phyloP scores from a whole-genome alignment of 305 asterid species.

The Andrographis paniculata region DNA sequence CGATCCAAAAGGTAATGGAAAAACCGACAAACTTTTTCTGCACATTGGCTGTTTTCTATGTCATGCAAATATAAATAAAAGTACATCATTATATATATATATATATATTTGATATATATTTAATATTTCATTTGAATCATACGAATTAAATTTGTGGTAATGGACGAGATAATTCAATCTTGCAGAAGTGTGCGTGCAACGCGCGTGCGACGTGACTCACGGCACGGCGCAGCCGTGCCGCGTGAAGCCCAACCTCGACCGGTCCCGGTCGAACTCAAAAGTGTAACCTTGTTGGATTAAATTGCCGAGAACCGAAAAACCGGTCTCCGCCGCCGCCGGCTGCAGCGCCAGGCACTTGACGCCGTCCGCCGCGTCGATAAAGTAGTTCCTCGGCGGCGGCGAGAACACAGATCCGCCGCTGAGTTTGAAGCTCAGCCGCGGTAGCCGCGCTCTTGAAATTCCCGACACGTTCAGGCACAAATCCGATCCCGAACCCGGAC shows the following conservation, averaged over 20 bases:
- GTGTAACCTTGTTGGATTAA: conserved; percentile 73
- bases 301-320: conserved; percentile 67
- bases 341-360: conserved; percentile 67
- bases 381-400: conserved; percentile 63
- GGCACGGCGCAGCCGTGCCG: conserved; percentile 44
- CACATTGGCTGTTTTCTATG: conserved; percentile 20
- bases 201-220: conserved; percentile 10
- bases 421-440: conserved; percentile 58
- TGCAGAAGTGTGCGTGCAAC: background rate
- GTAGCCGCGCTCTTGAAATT: conserved; percentile 27
- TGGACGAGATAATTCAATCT: too few relatives aligned
- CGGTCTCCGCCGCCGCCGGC: conserved; percentile 34
- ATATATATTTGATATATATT: background rate
- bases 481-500: conserved; percentile 40
- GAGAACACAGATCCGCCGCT: conserved; percentile 47
- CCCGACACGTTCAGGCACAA: conserved; percentile 53
- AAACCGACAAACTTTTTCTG: conserved; percentile 14
- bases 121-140: too few relatives aligned
- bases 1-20: conserved; percentile 13
- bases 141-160: too few relatives aligned
- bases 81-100: conserved; percentile 1
- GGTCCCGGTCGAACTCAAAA: conserved; percentile 58
- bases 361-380: conserved; percentile 48
- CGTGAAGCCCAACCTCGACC: conserved; percentile 46
- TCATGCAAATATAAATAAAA: conserved; percentile 23